These are phyloP conservation scores for Saccharum officinarum DNA, from an alignment of 176 grass and related monocot genomes.

Conservation along the genomic window DNA sequence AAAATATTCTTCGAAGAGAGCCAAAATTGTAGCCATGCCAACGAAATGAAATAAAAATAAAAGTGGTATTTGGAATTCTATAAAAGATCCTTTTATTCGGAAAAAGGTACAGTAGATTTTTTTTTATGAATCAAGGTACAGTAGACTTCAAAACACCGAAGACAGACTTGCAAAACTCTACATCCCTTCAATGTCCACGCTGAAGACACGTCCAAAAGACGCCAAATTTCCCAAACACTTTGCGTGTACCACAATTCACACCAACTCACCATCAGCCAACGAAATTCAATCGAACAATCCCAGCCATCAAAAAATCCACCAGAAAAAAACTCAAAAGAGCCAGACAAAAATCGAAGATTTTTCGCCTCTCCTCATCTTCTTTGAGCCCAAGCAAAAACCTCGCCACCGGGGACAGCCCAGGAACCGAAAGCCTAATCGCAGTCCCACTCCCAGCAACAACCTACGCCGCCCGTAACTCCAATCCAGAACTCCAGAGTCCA, in stretches of 20 bases:
- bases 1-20: not conserved
- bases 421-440: slow-evolving; percentile 36
- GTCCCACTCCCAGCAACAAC: not conserved
- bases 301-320: slow-evolving; percentile 10
- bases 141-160: not conserved
- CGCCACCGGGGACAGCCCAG: slow-evolving; percentile 17
- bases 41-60: not conserved
- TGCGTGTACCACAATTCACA: slow-evolving; percentile 2
- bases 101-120: not conserved
- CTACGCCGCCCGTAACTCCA: slow-evolving; percentile 33
- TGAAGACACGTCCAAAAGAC: slow-evolving; percentile 32
- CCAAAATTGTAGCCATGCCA: not conserved
- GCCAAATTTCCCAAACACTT: not conserved
- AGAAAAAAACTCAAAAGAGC: not conserved
- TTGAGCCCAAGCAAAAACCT: slow-evolving; percentile 45
- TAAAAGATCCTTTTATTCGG: not conserved
- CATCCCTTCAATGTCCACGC: slow-evolving; percentile 8
- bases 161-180: slow-evolving; percentile 11
- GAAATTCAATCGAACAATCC: not conserved
- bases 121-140: too few relatives aligned
- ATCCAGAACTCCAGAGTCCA: not conserved
- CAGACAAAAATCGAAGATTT: slow-evolving; percentile 2
- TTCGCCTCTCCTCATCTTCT: slow-evolving; percentile 19
- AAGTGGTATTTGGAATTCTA: not conserved
- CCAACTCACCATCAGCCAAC: slow-evolving; percentile 22